Evolutionary conservation across 2,329 filamentous ascomycete genomes (phyloP).

Genomic region (Pseudogymnoascus sp.): DNA sequence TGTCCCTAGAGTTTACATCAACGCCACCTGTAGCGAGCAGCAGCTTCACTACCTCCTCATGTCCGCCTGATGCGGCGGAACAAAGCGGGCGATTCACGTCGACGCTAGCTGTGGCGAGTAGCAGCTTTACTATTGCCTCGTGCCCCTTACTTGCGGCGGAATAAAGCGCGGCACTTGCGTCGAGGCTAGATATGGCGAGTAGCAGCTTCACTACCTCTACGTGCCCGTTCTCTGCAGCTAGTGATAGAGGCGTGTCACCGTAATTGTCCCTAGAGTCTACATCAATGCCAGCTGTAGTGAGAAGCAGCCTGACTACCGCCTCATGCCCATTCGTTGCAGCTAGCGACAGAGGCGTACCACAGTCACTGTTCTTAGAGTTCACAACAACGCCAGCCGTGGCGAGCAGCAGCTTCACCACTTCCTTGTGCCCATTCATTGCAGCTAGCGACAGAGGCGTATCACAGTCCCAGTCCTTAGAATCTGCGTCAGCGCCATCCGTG

Average conservation of each 20-base stretch:
- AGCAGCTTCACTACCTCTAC: slow-evolving; percentile 25
- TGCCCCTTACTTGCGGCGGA: no score
- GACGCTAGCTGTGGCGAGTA: no score
- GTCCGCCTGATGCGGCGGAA: slow-evolving; percentile 17
- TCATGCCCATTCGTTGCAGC: slow-evolving; percentile 14
- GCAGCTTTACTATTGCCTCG: no score
- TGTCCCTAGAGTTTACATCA: background rate
- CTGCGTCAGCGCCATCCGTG: background rate
- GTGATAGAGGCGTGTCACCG: slow-evolving; percentile 27
- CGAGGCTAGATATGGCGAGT: background rate
- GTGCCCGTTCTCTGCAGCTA: slow-evolving; percentile 21
- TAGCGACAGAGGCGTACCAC: slow-evolving; percentile 16
- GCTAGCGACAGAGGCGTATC: no score
- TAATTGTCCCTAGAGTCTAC: slow-evolving; percentile 12
- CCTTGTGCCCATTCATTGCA: no score
- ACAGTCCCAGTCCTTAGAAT: no score
- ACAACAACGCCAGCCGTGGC: background rate
- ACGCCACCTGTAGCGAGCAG: background rate
- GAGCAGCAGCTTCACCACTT: no score
- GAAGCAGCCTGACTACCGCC: slow-evolving; percentile 11
- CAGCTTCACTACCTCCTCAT: slow-evolving; percentile 26
- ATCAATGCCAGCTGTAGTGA: slow-evolving; percentile 10
- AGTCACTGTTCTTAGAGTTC: background rate
- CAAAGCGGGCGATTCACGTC: no score
- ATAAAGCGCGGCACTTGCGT: no score